These are phyloP conservation scores for Picea glauca DNA, from an alignment of 75 land plant genomes.

Conservation along the genomic window DNA sequence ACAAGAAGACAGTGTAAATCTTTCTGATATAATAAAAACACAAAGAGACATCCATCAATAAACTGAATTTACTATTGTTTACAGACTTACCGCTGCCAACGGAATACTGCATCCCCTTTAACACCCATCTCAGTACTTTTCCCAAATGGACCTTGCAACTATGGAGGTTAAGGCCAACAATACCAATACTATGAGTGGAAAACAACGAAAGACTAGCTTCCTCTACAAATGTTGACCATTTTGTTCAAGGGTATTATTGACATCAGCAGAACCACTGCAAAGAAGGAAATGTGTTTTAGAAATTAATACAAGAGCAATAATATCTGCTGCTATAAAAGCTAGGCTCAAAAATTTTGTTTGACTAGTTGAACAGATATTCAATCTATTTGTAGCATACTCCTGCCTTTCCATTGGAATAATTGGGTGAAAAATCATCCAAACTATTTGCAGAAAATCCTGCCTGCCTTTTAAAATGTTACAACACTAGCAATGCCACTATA, in stretches of 20 bases:
- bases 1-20: neutral
- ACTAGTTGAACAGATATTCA: no score
- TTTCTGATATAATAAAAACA: neutral
- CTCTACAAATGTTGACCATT: neutral
- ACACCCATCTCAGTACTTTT: slow-evolving; percentile 36
- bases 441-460: no score
- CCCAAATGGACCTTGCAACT: slow-evolving; percentile 67
- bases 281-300: neutral
- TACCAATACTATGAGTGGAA: neutral
- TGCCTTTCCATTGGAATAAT: neutral
- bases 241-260: neutral
- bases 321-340: no score
- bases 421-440: no score
- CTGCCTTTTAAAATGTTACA: no score
- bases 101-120: slow-evolving; percentile 72
- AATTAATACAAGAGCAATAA: neutral
- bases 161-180: slow-evolving; percentile 15
- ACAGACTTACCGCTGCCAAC: slow-evolving; percentile 73
- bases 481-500: neutral
- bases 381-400: neutral
- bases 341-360: no score
- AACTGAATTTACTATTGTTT: neutral
- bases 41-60: neutral
- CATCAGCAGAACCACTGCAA: neutral
- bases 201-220: neutral